Evolutionary conservation across 805 yeast species (phyloP), one percentile per base, ranked within the genome.

Genomic region (Candida ponderosae): DNA sequence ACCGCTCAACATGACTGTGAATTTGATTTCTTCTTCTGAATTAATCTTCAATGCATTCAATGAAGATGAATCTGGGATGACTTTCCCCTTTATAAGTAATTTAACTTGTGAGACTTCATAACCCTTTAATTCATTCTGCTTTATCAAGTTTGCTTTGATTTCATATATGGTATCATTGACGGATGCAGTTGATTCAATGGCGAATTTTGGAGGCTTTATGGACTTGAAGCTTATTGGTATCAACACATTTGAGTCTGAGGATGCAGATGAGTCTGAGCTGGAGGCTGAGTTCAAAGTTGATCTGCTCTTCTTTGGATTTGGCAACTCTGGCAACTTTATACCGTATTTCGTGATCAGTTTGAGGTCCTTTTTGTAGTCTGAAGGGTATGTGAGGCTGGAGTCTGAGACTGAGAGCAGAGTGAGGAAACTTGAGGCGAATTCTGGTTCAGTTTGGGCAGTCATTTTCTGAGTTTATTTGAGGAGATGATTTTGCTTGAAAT

Each of bases 181-280:
- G 19, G 41, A 31, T n/a, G 54, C 47, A 18, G 53, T 43, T 18
- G 55, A 43, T 14, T 52, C 45, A 14, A 62, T 44, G 29, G 61
- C 54, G 56, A 84, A 81, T 51, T 79, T 83, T 6, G 95, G 95
- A 5, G 81, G 74, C 48, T 79, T 76, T 38, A 86, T 71, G 23
- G 89, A 81, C 56, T 80, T 81, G 53, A 85, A 66, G 5, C 56
- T 48, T 14, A 71, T 59, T 13, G 28, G 7, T 13, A 24, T 15
- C 14, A 24, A 11, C 5, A 13, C 28, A 11, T 24, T n/a, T 13
- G 4, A 13, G 13, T 6, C 14, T 24, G 28, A 24, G 6, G 28
- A 8, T 24, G 7, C 14, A 11, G 14, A 19, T 18, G 6, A 34
- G 21, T 34, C 30, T 17, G 29, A 18, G 2, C 19, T 32, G 11